These are phyloP conservation scores for Mortierella sp. DNA, from an alignment of 371 early-diverging fungal genomes.

Conservation along the genomic window DNA sequence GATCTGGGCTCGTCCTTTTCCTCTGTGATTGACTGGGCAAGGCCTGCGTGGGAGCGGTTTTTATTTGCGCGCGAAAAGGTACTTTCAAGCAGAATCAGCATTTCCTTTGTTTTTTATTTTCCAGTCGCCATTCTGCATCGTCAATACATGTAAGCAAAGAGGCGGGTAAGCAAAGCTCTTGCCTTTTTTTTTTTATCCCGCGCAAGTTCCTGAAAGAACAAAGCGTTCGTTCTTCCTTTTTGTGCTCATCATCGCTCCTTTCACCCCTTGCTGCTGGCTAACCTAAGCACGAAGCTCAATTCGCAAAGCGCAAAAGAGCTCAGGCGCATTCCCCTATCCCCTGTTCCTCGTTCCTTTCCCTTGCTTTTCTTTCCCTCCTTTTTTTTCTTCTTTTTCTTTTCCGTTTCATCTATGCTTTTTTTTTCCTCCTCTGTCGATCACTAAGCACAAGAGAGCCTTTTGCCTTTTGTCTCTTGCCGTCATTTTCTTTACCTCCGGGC, in stretches of 20 bases:
- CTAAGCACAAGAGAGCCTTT: background rate
- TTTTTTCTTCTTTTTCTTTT: background rate
- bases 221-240: background rate
- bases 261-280: background rate
- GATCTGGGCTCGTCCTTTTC: background rate
- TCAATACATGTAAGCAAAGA: background rate
- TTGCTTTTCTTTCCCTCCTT: background rate
- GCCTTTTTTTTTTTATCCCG: background rate
- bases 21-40: background rate
- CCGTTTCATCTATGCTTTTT: background rate
- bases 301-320: background rate
- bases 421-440: background rate
- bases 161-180: background rate
- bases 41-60: background rate
- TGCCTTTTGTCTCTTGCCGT: background rate
- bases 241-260: background rate
- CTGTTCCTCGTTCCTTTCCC: background rate
- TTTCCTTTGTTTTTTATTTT: too few relatives aligned
- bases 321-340: background rate
- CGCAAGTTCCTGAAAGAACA: background rate
- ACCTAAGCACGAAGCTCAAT: constrained; percentile 1
- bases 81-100: background rate
- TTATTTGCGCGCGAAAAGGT: background rate
- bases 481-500: background rate
- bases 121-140: too few relatives aligned